A percentile compares a stretch with the other conserved stretches of the same genome.
Conservation (phyloP, 2,329 filamentous ascomycete genomes). For the Juglanconis oblonga region DNA sequence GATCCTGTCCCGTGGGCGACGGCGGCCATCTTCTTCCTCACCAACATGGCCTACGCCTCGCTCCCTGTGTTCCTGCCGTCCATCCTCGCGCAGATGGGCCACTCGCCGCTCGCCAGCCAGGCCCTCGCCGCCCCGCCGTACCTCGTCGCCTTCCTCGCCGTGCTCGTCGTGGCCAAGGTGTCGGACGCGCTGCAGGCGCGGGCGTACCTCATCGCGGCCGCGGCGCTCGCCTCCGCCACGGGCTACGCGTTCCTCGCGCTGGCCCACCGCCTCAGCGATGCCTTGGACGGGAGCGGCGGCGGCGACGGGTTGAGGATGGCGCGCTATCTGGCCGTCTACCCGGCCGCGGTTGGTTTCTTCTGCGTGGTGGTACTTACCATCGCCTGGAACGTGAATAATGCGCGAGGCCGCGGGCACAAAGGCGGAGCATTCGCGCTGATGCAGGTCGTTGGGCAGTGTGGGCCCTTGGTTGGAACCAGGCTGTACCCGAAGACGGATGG, state of each 20-base stretch:
- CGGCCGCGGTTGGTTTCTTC: slow-evolving; percentile 79
- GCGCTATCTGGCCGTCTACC: slow-evolving; percentile 75
- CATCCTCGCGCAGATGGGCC: slow-evolving; percentile 74
- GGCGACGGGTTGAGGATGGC: slow-evolving; percentile 28
- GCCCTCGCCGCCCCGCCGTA: slow-evolving; percentile 80
- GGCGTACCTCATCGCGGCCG: slow-evolving; percentile 63
- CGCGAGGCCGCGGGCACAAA: slow-evolving; percentile 60
- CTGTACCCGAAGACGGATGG: slow-evolving; percentile 60
- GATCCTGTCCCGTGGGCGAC: slow-evolving; percentile 74
- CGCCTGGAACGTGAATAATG: slow-evolving; percentile 84
- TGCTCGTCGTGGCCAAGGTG: slow-evolving; percentile 68
- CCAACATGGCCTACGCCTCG: slow-evolving; percentile 84
- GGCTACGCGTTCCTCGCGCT: slow-evolving; percentile 61
- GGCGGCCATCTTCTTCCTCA: slow-evolving; percentile 79
- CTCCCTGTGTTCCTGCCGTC: slow-evolving; percentile 86
- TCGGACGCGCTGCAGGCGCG: slow-evolving; percentile 67
- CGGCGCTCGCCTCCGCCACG: slow-evolving; percentile 62
- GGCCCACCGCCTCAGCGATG: slow-evolving; percentile 52
- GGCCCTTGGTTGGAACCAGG: slow-evolving; percentile 67
- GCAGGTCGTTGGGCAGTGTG: slow-evolving; percentile 78
- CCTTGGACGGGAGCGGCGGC: slow-evolving; percentile 25
- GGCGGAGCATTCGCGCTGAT: slow-evolving; percentile 77
- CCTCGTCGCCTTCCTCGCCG: slow-evolving; percentile 68
- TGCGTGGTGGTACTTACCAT: slow-evolving; percentile 80
- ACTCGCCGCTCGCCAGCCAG: slow-evolving; percentile 65